These are phyloP conservation scores for Hypoxylon rickii DNA, from an alignment of 495 filamentous ascomycete genomes.

Conservation along the genomic window DNA sequence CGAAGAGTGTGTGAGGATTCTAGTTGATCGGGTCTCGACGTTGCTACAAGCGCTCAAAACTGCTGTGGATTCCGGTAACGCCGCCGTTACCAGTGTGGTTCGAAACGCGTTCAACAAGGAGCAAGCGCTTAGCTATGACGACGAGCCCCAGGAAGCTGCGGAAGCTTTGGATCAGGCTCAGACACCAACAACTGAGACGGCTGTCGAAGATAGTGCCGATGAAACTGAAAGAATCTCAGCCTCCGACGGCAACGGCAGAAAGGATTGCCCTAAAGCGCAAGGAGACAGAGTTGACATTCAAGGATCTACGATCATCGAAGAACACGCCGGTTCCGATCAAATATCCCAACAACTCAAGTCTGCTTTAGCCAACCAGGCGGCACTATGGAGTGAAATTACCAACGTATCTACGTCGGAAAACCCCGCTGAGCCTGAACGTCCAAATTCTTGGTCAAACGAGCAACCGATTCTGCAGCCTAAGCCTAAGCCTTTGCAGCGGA, in stretches of 20 bases:
- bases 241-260: too few species aligned
- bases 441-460: constrained; percentile 1
- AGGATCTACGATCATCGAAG: too few species aligned
- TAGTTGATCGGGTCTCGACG: constrained; percentile 30
- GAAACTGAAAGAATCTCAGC: too few species aligned
- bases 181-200: too few species aligned
- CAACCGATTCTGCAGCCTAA: neutral
- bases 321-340: constrained; percentile 6
- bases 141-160: constrained; percentile 19
- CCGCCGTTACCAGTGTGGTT: constrained; percentile 28
- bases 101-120: constrained; percentile 29
- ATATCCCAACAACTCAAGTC: constrained; percentile 30
- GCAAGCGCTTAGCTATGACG: constrained; percentile 34
- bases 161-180: neutral
- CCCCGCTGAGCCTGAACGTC: constrained; percentile 1
- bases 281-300: too few species aligned
- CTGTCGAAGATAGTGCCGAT: too few species aligned
- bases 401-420: neutral
- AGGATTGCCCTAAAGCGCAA: too few species aligned
- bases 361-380: constrained; percentile 33
- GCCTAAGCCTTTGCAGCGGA: neutral
- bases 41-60: constrained; percentile 29
- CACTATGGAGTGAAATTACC: constrained; percentile 20
- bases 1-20: constrained; percentile 20
- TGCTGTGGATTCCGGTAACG: constrained; percentile 34